Evolutionary conservation across 2,329 filamentous ascomycete genomes (phyloP), one percentile per base, ranked within the genome.

Genomic region (Penicillium sp.): DNA sequence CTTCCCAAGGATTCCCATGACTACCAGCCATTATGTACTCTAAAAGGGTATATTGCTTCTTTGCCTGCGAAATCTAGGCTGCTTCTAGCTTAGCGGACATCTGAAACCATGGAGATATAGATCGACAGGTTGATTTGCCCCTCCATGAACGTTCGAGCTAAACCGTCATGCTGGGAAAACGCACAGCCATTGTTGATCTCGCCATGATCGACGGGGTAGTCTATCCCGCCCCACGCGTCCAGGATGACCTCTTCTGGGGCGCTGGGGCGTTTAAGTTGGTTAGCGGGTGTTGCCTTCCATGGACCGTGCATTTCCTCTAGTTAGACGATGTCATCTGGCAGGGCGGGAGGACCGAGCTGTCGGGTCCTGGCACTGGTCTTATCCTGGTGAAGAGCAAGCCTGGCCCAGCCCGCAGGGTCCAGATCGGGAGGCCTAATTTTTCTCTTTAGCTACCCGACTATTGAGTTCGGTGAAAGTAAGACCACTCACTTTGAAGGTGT

Each of bases 81-180:
- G 11, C 14, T 46, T 53, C 21, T 14, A 53, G 50, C 8, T 19
- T 53, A 53, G 50, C 37, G 50, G 41, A 21, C 6, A 53, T 53
- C 50, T 53, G 50, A 53, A 53, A 53, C 50, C 50, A 43, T 21
- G 19, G 35, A 24, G 33, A 39, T 41, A 52, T 47, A 53, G 50
- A 53, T 53, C 50, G 50, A 46, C 50, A 22, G 29, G n/a, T 21
- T 44, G 19, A 52, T n/a, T 44, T 22, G 26, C 49, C 37, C 22
- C 48, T 19, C 37, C 31, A 26, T 39, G 29, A 39, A 43, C 27
- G 47, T 48, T 35, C 49, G 24, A 52, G 37, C 39, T 52, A 52
- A 45, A 52, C 49, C 49, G 31, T 33, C 27, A 26, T 5, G n/a
- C 39, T 52, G 49, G 49, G 45, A 52, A 22, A 37, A 14, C 16